A percentile compares a stretch with the other conserved stretches of the same genome.
Conservation (phyloP, 345 rosid genomes). For the Lepidium africanum region DNA sequence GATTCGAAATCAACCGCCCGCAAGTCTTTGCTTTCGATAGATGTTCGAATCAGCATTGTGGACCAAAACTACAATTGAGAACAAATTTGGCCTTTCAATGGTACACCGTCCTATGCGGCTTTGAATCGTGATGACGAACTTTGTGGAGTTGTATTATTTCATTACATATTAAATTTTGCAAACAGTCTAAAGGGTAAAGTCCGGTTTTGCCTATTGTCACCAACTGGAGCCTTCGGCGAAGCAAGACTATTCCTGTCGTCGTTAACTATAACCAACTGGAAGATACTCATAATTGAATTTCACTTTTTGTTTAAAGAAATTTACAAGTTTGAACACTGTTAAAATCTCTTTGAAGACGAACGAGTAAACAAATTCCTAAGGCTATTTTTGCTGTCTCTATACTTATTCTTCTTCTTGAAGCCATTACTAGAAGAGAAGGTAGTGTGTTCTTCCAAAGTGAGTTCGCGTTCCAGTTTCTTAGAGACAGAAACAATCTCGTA, state of each 20-base stretch:
- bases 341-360: constrained; percentile 46
- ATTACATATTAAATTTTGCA: too few relatives aligned
- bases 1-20: background rate
- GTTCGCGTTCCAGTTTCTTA: constrained; percentile 51
- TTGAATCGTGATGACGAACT: too few relatives aligned
- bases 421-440: constrained; percentile 13
- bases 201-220: too few relatives aligned
- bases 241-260: background rate
- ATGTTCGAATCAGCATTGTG: background rate
- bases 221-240: too few relatives aligned
- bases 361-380: constrained; percentile 55
- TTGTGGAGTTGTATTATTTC: too few relatives aligned
- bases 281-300: background rate
- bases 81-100: too few relatives aligned
- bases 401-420: constrained; percentile 24
- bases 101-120: too few relatives aligned
- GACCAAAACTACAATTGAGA: background rate
- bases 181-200: too few relatives aligned
- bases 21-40: background rate
- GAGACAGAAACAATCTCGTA: constrained; percentile 62
- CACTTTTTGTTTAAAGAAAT: background rate
- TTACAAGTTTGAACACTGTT: constrained; percentile 9
- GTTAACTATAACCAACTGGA: too few relatives aligned
- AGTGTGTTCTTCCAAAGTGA: constrained; percentile 32
- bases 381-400: constrained; percentile 47